Evolutionary conservation across 352 stramenopile species (phyloP).

Genomic region (Pythium utonaiense): DNA sequence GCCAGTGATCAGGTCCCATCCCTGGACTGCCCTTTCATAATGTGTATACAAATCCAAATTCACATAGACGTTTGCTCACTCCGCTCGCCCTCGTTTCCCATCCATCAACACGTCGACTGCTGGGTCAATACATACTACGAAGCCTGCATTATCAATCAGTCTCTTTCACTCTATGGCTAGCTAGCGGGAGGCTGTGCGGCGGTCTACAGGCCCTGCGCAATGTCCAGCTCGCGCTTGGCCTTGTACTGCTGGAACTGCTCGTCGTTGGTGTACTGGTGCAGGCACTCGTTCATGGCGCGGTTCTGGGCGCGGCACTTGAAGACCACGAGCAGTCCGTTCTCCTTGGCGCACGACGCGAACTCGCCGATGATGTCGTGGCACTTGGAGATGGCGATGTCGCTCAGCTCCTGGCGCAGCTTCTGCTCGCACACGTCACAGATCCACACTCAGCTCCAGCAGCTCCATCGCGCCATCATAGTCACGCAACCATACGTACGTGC

Average conservation of each 20-base stretch:
- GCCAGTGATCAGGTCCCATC: background rate
- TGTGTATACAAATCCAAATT: background rate
- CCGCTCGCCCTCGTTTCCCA: background rate
- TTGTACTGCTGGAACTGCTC: conserved; percentile 71
- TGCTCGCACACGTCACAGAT: conserved; percentile 20
- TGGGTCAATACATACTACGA: background rate
- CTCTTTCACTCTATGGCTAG: no score
- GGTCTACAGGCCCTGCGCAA: conserved; percentile 25
- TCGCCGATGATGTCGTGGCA: conserved; percentile 50
- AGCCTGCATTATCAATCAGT: no score
- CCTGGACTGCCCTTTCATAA: background rate
- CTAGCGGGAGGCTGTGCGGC: background rate
- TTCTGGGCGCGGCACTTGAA: conserved; percentile 75
- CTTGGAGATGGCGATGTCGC: conserved; percentile 79
- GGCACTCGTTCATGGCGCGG: conserved; percentile 72
- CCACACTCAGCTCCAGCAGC: background rate
- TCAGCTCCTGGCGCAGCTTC: conserved; percentile 81
- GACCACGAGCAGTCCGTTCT: conserved; percentile 64
- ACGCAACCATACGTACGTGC: conserved; percentile 37
- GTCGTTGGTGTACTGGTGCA: conserved; percentile 77
- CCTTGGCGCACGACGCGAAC: conserved; percentile 67
- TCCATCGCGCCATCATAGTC: background rate
- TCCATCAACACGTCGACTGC: background rate
- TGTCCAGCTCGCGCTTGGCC: conserved; percentile 53
- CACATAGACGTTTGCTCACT: background rate